phyloP scores from a whole-genome alignment of 139 green algal genomes.

The Zygnema circumcarinatum region DNA sequence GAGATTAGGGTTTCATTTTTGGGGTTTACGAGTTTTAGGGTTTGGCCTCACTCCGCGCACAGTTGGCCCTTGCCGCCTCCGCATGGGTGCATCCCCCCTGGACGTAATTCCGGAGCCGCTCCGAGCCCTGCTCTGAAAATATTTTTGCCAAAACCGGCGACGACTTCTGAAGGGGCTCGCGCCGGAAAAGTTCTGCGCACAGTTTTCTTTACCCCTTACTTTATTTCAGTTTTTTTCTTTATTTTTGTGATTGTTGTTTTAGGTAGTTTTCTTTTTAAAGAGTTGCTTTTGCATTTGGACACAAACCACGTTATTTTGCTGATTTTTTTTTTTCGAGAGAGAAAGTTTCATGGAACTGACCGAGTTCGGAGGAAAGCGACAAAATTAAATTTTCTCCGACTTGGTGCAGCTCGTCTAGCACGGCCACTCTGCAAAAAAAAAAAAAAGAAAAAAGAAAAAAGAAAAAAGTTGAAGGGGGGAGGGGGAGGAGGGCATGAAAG shows the following conservation, averaged over 20 bases:
- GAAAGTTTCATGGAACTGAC: too few species aligned
- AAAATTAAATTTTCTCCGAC: neutral
- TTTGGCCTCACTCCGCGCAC: neutral
- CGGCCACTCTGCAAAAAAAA: neutral
- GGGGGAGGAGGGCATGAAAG: neutral
- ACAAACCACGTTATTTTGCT: neutral
- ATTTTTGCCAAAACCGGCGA: neutral
- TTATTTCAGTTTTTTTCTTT: neutral
- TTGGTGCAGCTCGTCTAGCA: neutral
- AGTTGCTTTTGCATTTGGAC: neutral
- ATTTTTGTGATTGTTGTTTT: neutral
- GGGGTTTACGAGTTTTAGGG: too few species aligned
- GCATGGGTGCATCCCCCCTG: neutral
- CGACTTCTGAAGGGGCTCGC: neutral
- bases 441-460: neutral
- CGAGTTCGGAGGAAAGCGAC: neutral
- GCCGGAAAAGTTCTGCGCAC: neutral
- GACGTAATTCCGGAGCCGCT: neutral
- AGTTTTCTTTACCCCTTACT: too few species aligned
- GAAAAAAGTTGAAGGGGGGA: neutral
- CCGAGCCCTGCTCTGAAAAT: neutral
- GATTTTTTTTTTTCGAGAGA: too few species aligned
- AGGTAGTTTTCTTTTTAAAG: neutral
- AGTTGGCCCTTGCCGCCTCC: neutral
- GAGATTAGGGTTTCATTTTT: neutral